Conservation (phyloP, 768 basidiomycete species). For the Tricholoma hemisulphureum region DNA sequence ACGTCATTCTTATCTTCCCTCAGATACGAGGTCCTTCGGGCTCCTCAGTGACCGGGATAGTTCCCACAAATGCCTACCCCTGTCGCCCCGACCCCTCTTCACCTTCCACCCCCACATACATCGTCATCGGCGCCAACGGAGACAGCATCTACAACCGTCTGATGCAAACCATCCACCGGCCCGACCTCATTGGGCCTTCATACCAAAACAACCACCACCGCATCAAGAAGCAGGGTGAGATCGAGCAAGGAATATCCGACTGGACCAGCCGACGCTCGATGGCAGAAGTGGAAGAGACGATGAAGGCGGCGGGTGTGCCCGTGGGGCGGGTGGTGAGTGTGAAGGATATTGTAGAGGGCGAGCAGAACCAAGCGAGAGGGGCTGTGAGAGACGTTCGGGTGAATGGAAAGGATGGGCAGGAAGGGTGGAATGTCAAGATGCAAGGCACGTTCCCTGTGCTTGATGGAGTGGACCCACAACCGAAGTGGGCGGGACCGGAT, state of each 20-base stretch:
- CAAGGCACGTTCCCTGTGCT: slow-evolving; percentile 61
- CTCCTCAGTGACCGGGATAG: slow-evolving; percentile 73
- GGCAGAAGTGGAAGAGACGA: slow-evolving; percentile 50
- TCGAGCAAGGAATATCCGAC: slow-evolving; percentile 58
- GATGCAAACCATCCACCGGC: slow-evolving; percentile 58
- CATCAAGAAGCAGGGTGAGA: slow-evolving; percentile 59
- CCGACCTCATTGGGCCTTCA: slow-evolving; percentile 55
- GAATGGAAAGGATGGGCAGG: slow-evolving; percentile 26
- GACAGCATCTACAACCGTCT: slow-evolving; percentile 67
- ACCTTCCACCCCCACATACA: slow-evolving; percentile 46
- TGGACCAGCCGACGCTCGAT: slow-evolving; percentile 55
- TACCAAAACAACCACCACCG: slow-evolving; percentile 62
- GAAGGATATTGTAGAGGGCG: slow-evolving; percentile 58
- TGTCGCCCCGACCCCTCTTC: slow-evolving; percentile 50
- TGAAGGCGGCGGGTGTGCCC: slow-evolving; percentile 56
- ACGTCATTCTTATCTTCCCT: background rate
- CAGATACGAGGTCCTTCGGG: slow-evolving; percentile 72
- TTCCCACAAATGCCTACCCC: slow-evolving; percentile 73
- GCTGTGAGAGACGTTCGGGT: slow-evolving; percentile 62
- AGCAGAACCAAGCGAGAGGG: slow-evolving; percentile 54
- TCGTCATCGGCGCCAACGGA: slow-evolving; percentile 73
- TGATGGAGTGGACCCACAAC: slow-evolving; percentile 55
- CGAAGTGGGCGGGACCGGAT: slow-evolving; percentile 69
- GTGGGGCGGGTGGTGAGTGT: slow-evolving; percentile 64
- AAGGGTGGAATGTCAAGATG: slow-evolving; percentile 68